Evolutionary conservation across 2,329 filamentous ascomycete species (phyloP), one percentile per base, ranked within the genome.

Genomic region (Sclerotinia minor): DNA sequence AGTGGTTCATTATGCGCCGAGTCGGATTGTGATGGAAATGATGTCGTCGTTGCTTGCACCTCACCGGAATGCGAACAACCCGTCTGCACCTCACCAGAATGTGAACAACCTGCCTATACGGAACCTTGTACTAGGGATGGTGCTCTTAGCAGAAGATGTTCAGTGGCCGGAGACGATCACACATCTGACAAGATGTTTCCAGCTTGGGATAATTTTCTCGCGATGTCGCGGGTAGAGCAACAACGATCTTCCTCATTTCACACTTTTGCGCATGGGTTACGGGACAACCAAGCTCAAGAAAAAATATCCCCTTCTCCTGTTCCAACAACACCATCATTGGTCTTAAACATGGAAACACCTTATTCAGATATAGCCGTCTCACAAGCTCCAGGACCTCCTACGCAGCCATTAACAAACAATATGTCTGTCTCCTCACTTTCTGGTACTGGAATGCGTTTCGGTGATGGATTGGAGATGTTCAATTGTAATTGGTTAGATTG

Each of bases 401-500:
- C 55, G 32, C 49, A 64, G 19, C 57, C 49, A 29, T 32, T 29
- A 29, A 45, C 35, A 13, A 29, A 35, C 4, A 26, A 64, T 21
- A 44, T 41, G 11, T 52, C 50, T 24, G 59, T 24, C 1, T 47
- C 49, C 9, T 45, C 52, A 9, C 52, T 68, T 47, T 49, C 44
- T 24, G 59, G 72, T 24, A 66, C 73, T 35, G 73, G 73, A 17
- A 69, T 68, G 29, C 45, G 71, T 52, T 72, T 74, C 15, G 52
- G 67, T 63, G 52, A 38, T 9, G 24, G 55, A 11, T 69, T 67
- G 17, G 58, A 55, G 17, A 44, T 65, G 32, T 69, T 75, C 52
- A 67, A 68, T 49, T 76, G 75, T 67, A 67, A 58, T 21, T 77
- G 76, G 76, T 65, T 71, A 52, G 71, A 70, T 15, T 77, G 76